These are phyloP conservation scores for Colletotrichum eremochloae DNA, from an alignment of 2,329 filamentous ascomycete genomes.

Conservation along the genomic window DNA sequence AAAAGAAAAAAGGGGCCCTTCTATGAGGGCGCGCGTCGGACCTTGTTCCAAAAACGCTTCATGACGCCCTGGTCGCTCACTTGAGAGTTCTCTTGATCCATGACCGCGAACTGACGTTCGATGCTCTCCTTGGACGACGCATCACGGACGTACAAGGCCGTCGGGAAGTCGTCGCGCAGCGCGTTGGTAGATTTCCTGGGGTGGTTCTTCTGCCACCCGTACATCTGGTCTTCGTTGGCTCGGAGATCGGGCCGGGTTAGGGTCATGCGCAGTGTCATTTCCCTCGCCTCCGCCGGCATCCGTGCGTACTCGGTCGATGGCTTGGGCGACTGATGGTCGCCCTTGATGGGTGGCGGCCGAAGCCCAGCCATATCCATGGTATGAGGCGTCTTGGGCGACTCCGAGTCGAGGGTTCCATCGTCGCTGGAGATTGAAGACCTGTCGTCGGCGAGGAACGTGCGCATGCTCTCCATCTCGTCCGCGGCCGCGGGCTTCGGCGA, in stretches of 20 bases:
- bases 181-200: constrained; percentile 45
- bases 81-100: constrained; percentile 64
- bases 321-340: constrained; percentile 48
- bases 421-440: constrained; percentile 68
- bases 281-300: constrained; percentile 68
- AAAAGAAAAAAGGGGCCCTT: background rate
- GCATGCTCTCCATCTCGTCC: constrained; percentile 63
- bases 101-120: constrained; percentile 65
- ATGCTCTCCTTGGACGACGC: constrained; percentile 65
- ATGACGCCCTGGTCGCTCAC: constrained; percentile 67
- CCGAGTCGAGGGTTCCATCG: constrained; percentile 68
- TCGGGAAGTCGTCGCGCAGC: constrained; percentile 52
- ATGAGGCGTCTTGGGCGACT: constrained; percentile 71
- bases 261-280: constrained; percentile 98
- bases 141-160: constrained; percentile 50
- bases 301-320: constrained; percentile 60
- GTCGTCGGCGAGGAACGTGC: constrained; percentile 72
- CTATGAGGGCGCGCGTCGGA: constrained; percentile 56
- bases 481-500: constrained; percentile 41
- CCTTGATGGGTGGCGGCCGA: constrained; percentile 47
- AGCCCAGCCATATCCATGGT: constrained; percentile 57
- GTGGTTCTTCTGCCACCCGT: constrained; percentile 72
- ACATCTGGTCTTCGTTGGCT: constrained; percentile 78
- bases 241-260: constrained; percentile 90
- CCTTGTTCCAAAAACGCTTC: constrained; percentile 75